Evolutionary conservation across 106 monocot species (phyloP).

Genomic region (Dioscorea dumetorum): DNA sequence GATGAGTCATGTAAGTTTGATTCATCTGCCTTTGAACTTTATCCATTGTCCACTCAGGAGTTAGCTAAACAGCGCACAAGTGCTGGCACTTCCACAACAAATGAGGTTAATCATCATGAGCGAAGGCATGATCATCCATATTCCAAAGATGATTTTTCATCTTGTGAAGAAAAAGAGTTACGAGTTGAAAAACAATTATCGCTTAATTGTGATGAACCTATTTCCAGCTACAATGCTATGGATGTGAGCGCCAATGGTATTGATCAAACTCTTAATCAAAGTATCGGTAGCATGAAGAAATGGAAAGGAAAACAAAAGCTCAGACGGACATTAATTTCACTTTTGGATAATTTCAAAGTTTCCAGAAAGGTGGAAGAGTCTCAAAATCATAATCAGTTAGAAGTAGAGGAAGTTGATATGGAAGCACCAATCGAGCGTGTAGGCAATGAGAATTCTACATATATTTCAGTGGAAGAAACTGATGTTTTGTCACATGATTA

Average conservation of each 20-base stretch:
- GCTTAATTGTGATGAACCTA: conserved; percentile 6
- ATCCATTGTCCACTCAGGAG: conserved; percentile 11
- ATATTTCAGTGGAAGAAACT: conserved; percentile 2
- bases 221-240: background rate
- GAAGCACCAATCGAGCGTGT: conserved; percentile 7
- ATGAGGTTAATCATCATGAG: conserved; percentile 10
- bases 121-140: conserved; percentile 6
- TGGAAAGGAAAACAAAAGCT: conserved; percentile 32
- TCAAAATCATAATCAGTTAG: conserved; percentile 22
- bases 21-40: conserved; percentile 33
- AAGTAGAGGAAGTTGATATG: conserved; percentile 9
- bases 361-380: conserved; percentile 1
- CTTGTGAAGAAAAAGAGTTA: conserved; percentile 3
- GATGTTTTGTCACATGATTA: background rate
- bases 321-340: conserved; percentile 32
- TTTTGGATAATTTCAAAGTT: conserved; percentile 17
- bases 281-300: conserved; percentile 9
- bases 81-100: conserved; percentile 1
- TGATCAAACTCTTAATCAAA: conserved; percentile 7
- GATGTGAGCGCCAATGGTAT: background rate
- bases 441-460: conserved; percentile 2
- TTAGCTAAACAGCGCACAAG: conserved; percentile 4
- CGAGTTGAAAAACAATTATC: background rate
- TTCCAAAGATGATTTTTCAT: too few species aligned
- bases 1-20: conserved; percentile 47